Evolutionary conservation across 208 protist species (phyloP), one percentile per base, ranked within the genome.

Genomic region (Leishmania arabica): DNA sequence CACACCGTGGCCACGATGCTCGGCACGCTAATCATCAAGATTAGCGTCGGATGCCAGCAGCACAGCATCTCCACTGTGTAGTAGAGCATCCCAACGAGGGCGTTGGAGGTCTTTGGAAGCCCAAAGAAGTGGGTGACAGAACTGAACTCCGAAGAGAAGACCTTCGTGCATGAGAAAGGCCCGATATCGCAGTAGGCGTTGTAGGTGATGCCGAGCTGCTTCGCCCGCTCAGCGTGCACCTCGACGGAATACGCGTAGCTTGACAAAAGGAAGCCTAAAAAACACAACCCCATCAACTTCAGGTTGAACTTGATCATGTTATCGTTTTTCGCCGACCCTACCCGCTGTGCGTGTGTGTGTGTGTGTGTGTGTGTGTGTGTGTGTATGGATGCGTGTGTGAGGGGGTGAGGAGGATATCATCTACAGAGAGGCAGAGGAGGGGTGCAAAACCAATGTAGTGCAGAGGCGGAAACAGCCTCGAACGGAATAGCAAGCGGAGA

Each of bases 231-330:
- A 11, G 83, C 77, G n/a, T 83, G 86, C 58, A 80, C 21, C 88
- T 95, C 92, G 47, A 95, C 90, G 49, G 81, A 84, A 79, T 93
- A 95, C 37, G 92, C 92, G 84, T 95, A 95, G 65, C 79, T 85
- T 17, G 90, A 91, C 1, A 94, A 79, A 40, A 94, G 73, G 64
- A 94, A 88, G 37, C 89, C 89, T 19, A 86, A 9, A 31, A 91
- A 72, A 74, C 80, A 86, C 77, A 93, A 60, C 27, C 71, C 58
- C 7, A 91, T 62, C 40, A 93, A 78, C 40, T 53, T 47, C 13
- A 89, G 75, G 58, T 89, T 65, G 40, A 87, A 81, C 68, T 37
- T 27, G 58, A 24, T 11, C 75, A 70, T 78, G 49, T 31, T 11
- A 6, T 27, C 40, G 45, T 27, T 34, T 51, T 19, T n/a, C 24